Conservation (phyloP, 768 basidiomycete species). For the Russula virescens region DNA sequence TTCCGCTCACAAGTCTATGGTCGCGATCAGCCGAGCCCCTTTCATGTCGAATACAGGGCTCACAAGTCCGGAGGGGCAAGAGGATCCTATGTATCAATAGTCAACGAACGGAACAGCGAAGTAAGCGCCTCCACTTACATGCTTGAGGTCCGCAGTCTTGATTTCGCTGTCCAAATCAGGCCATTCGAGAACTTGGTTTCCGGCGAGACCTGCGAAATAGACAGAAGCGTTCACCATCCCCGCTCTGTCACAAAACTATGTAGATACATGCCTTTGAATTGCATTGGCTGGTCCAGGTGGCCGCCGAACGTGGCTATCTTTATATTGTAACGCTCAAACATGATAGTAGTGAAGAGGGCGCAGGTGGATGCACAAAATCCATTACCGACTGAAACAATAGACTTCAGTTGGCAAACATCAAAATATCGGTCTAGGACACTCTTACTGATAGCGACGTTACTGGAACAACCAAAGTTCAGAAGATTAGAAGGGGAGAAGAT, state of each 20-base stretch:
- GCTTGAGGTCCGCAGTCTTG: constrained; percentile 27
- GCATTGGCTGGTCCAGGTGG: constrained; percentile 39
- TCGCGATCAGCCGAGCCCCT: too few species aligned
- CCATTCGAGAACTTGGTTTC: too few species aligned
- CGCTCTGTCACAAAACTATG: too few species aligned
- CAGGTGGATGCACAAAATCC: constrained; percentile 48
- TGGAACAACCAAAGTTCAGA: not conserved
- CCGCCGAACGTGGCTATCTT: constrained; percentile 50
- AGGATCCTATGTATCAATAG: too few species aligned
- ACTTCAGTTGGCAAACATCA: not conserved
- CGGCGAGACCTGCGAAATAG: too few species aligned
- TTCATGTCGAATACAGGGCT: too few species aligned
- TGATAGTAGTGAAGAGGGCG: constrained; percentile 49
- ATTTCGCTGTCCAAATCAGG: constrained; percentile 3
- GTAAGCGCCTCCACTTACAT: constrained; percentile 24
- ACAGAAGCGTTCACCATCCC: too few species aligned
- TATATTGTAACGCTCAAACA: constrained; percentile 45
- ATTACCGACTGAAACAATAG: constrained; percentile 14
- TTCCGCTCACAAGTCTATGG: too few species aligned
- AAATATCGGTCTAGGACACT: not conserved
- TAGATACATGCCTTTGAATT: constrained; percentile 42
- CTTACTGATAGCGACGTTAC: constrained; percentile 19
- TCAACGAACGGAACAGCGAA: too few species aligned
- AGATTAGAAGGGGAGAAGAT: not conserved
- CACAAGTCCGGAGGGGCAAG: too few species aligned